These are phyloP conservation scores for Saccharum officinarum DNA, from an alignment of 176 grass and related monocot genomes.

Conservation along the genomic window DNA sequence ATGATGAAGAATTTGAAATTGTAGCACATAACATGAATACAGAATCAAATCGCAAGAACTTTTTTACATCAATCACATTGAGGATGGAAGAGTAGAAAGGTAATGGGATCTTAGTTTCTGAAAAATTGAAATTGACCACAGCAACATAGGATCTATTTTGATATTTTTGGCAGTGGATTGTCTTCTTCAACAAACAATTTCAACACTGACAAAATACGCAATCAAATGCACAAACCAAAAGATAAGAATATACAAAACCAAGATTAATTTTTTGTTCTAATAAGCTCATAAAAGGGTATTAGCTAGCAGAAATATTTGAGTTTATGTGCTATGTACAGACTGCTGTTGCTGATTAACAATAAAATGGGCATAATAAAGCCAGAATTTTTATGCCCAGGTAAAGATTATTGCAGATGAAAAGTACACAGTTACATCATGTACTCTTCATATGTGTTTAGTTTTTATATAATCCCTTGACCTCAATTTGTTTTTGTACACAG, in stretches of 20 bases:
- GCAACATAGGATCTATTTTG: neutral
- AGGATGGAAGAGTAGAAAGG: neutral
- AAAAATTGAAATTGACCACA: slow-evolving; percentile 9
- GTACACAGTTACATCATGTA: neutral
- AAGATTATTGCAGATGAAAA: neutral
- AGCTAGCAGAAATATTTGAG: neutral
- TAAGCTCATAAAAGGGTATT: neutral
- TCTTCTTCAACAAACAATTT: slow-evolving; percentile 1
- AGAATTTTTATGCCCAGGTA: neutral
- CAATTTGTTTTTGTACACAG: neutral
- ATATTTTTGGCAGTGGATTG: neutral
- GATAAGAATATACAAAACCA: neutral
- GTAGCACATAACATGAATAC: neutral
- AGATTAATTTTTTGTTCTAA: neutral
- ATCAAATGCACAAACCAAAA: neutral
- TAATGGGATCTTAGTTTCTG: neutral
- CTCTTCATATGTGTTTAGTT: neutral
- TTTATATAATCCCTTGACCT: neutral
- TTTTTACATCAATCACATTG: slow-evolving; percentile 10
- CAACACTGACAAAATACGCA: neutral
- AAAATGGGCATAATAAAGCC: neutral
- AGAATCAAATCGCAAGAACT: slow-evolving; percentile 9
- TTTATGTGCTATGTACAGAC: neutral
- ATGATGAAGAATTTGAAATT: neutral
- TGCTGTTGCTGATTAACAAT: slow-evolving; percentile 1